phyloP scores from a whole-genome alignment of 108 stramenopile genomes.

The Cyclotella choctawhatcheeana region DNA sequence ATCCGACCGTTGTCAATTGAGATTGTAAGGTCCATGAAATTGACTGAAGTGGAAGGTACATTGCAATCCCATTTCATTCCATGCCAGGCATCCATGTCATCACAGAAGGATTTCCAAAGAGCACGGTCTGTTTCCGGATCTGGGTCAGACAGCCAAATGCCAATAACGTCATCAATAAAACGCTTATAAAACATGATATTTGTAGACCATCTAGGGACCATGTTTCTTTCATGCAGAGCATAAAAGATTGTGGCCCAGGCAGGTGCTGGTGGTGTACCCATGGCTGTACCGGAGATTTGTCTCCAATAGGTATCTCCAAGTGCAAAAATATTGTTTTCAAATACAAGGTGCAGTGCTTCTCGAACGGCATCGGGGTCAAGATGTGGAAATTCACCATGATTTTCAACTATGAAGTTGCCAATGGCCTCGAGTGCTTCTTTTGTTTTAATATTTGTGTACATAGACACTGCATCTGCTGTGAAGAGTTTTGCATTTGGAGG shows the following conservation, averaged over 20 bases:
- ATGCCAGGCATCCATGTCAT: slow-evolving; percentile 9
- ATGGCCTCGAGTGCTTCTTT: not conserved
- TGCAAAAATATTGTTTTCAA: slow-evolving; percentile 18
- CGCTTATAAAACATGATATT: slow-evolving; percentile 9
- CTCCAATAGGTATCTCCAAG: slow-evolving; percentile 31
- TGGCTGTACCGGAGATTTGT: slow-evolving; percentile 34
- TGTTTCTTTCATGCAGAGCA: slow-evolving; percentile 16
- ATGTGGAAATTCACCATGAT: not conserved
- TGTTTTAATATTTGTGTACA: slow-evolving; percentile 44
- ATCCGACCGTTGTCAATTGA: slow-evolving; percentile 8
- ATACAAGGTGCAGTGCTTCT: slow-evolving; percentile 21
- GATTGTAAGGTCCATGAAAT: slow-evolving; percentile 38
- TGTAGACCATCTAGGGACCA: not conserved
- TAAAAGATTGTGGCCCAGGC: slow-evolving; percentile 29
- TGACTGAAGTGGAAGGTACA: not conserved
- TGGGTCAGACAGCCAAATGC: slow-evolving; percentile 24
- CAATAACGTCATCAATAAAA: slow-evolving; percentile 44
- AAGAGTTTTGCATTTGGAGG: slow-evolving; percentile 24
- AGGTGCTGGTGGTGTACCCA: slow-evolving; percentile 32
- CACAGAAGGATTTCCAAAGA: slow-evolving; percentile 22
- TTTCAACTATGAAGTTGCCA: not conserved
- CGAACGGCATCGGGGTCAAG: slow-evolving; percentile 20
- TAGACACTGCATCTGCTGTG: slow-evolving; percentile 25
- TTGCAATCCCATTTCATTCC: slow-evolving; percentile 28
- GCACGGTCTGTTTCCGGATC: not conserved